Evolutionary conservation across 179 eudicot species (phyloP).

Genomic region (Beta macrorhiza): DNA sequence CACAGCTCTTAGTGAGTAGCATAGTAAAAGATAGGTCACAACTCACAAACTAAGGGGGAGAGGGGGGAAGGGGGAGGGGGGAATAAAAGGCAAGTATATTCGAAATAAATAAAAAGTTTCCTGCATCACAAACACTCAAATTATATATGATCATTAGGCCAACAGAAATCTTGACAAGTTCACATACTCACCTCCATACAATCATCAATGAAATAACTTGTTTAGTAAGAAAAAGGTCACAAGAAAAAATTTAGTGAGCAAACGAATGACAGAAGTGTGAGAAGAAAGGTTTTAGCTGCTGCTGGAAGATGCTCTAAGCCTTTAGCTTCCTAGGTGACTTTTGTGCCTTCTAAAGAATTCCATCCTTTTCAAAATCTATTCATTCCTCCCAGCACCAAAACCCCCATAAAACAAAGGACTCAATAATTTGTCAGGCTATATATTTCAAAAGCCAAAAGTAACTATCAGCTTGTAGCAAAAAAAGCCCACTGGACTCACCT

Average conservation of each 20-base stretch:
- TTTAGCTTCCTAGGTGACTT: too few species aligned
- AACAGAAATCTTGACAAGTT: neutral
- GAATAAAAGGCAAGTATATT: neutral
- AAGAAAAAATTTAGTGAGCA: too few species aligned
- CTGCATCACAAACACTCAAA: neutral
- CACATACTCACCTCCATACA: neutral
- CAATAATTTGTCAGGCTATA: neutral
- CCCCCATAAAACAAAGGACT: neutral
- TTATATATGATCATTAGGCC: neutral
- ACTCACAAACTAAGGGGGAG: neutral
- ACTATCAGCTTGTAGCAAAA: neutral
- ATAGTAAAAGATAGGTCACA: neutral
- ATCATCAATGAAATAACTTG: neutral
- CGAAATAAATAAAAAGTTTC: neutral
- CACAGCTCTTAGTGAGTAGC: too few species aligned
- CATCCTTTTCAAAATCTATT: neutral
- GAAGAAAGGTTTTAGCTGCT: too few species aligned
- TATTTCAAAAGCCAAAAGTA: neutral
- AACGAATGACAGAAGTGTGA: too few species aligned
- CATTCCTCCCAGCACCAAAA: neutral
- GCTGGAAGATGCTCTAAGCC: neutral
- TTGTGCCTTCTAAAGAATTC: too few species aligned
- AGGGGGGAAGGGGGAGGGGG: neutral
- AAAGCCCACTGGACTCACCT: conserved; percentile 46
- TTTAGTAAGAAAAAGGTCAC: too few species aligned